Evolutionary conservation across 768 basidiomycete genomes (phyloP), one percentile per base, ranked within the genome.

Genomic region (Mrakia blollopis): DNA sequence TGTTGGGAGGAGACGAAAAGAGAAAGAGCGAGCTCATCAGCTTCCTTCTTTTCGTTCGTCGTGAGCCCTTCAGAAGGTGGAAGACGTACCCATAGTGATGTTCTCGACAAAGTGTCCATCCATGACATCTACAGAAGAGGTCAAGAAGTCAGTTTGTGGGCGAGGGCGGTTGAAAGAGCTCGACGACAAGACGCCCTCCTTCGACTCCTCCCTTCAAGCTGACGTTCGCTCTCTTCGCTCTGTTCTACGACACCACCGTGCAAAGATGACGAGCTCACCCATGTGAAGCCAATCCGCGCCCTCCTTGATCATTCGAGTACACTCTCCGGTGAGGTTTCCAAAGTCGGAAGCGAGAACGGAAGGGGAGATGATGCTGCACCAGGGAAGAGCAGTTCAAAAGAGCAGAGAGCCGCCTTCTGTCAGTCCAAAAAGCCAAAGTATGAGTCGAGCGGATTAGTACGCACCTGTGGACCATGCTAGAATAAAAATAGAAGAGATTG

Each of bases 221-320:
- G 63, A 39, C 63, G 30, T 30, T n/a, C n/a, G n/a, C n/a, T 28
- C 63, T 65, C 63, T 35, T 65, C 63, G 62, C 65, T 39, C 9
- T 1, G 37, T 14, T 16, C 63, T 35, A n/a, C n/a, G n/a, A n/a
- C n/a, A n/a, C n/a, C n/a, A n/a, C n/a, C n/a, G n/a, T n/a, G 30
- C 5, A 0, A 14, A 39, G 10, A 44, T n/a, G 39, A 68, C 14
- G 7, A 39, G 80, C 86, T 74, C 78, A 92, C 94, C 94, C 95
- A 98, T 98, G 81, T 98, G 96, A 76, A 98, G 88, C 97, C 97
- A 98, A 84, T 98, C 91, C 30, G 95, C 95, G 18, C 97, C 97
- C 79, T 89, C 78, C 82, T 90, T 89, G 78, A 98, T 93, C 94
- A 99, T 98, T 69, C 94, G 88, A 83, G 91, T 91, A 85, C 97